Evolutionary conservation across 1,284 basidiomycete species (phyloP).

Genomic region (Rhizoctonia solani): DNA sequence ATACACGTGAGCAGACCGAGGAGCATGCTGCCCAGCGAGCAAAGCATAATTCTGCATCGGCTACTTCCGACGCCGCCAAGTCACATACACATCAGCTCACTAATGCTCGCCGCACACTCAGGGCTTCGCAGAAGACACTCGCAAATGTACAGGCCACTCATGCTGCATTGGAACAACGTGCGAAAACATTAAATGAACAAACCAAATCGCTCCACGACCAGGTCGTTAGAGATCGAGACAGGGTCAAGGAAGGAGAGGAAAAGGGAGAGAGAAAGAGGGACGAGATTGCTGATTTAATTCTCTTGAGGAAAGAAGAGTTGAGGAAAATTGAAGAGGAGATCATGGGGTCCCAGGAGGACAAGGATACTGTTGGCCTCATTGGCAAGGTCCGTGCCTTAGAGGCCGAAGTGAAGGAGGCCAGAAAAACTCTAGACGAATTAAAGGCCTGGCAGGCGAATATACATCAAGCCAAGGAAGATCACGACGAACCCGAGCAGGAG

Average conservation of each 20-base stretch:
- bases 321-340: constrained; percentile 68
- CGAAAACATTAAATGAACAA: constrained; percentile 68
- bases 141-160: constrained; percentile 74
- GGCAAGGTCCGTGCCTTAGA: constrained; percentile 63
- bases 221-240: constrained; percentile 57
- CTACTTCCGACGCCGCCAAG: constrained; percentile 84
- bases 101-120: constrained; percentile 10
- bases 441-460: constrained; percentile 53
- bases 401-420: constrained; percentile 43
- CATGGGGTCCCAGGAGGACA: constrained; percentile 45
- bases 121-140: constrained; percentile 54
- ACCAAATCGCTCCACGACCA: constrained; percentile 60
- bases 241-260: constrained; percentile 51
- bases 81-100: constrained; percentile 57
- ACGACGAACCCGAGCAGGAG: constrained; percentile 5
- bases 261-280: constrained; percentile 41
- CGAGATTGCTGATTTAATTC: constrained; percentile 56
- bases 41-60: constrained; percentile 81
- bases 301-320: constrained; percentile 66
- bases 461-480: constrained; percentile 43
- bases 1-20: constrained; percentile 75
- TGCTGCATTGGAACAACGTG: constrained; percentile 60
- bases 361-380: constrained; percentile 40
- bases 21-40: constrained; percentile 78
- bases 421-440: constrained; percentile 55